Percentiles rank a stretch among this genome's conserved stretches.
Conservation (phyloP, 345 rosid species). For the Populus alba region DNA sequence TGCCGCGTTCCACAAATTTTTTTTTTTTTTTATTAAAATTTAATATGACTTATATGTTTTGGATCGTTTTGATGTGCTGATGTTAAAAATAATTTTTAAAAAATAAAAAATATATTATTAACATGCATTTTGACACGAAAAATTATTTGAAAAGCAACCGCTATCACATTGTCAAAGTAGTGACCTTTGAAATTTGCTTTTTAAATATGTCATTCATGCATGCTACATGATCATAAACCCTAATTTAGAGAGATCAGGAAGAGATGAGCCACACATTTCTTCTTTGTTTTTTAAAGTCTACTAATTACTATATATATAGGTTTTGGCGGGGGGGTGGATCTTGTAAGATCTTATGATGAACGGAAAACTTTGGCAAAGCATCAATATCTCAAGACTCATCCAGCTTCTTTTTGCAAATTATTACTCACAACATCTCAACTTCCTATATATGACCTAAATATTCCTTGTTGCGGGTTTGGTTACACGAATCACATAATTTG, state of each 20-base stretch:
- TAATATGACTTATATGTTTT: too few relatives aligned
- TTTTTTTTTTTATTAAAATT: too few relatives aligned
- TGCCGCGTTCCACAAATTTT: too few relatives aligned
- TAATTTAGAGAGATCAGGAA: background rate
- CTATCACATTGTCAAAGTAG: too few relatives aligned
- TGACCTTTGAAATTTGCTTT: background rate
- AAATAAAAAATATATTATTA: too few relatives aligned
- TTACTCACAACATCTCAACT: background rate
- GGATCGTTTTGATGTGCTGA: too few relatives aligned
- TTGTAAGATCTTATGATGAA: background rate
- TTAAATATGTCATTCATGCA: too few relatives aligned
- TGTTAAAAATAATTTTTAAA: too few relatives aligned
- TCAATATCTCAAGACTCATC: background rate
- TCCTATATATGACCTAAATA: background rate
- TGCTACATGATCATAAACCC: background rate
- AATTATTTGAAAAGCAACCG: too few relatives aligned
- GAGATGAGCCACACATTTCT: background rate
- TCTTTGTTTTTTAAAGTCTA: background rate
- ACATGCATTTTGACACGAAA: too few relatives aligned
- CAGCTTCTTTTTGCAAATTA: background rate
- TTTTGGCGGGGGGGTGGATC: background rate
- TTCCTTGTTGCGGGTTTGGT: background rate
- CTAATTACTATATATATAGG: background rate
- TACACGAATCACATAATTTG: background rate
- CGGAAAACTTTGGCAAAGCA: background rate